phyloP scores from a whole-genome alignment of 2,329 filamentous ascomycete species.

The Onygena corvina region DNA sequence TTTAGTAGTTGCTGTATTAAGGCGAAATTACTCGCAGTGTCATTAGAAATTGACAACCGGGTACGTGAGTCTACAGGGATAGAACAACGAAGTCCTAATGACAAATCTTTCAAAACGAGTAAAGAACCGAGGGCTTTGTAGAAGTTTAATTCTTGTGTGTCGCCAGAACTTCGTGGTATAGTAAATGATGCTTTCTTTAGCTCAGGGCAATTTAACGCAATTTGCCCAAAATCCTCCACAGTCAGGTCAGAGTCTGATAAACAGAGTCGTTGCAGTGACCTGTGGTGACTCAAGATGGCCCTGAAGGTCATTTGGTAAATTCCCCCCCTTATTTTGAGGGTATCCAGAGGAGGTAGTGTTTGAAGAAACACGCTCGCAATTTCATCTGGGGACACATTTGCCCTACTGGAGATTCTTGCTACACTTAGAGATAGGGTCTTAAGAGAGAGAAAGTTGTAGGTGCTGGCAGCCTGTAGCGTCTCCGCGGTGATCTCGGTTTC shows the following conservation, averaged over 20 bases:
- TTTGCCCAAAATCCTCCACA: not conserved
- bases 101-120: not conserved
- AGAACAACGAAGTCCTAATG: not conserved
- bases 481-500: not conserved
- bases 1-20: not conserved
- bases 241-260: not conserved
- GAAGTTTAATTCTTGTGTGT: not conserved
- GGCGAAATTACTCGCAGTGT: not conserved
- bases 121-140: conserved; percentile 3
- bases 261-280: not conserved
- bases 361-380: not conserved
- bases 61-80: not conserved
- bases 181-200: not conserved
- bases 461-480: not conserved
- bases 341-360: not conserved
- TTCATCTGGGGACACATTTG: not conserved
- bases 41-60: not conserved
- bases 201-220: not conserved
- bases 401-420: not conserved
- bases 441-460: conserved; percentile 3
- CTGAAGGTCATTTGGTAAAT: not conserved
- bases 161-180: not conserved
- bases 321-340: not conserved
- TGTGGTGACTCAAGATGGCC: not conserved
- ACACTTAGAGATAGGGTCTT: not conserved